phyloP scores from a whole-genome alignment of 495 filamentous ascomycete genomes.

The Aspergillus cristatus region DNA sequence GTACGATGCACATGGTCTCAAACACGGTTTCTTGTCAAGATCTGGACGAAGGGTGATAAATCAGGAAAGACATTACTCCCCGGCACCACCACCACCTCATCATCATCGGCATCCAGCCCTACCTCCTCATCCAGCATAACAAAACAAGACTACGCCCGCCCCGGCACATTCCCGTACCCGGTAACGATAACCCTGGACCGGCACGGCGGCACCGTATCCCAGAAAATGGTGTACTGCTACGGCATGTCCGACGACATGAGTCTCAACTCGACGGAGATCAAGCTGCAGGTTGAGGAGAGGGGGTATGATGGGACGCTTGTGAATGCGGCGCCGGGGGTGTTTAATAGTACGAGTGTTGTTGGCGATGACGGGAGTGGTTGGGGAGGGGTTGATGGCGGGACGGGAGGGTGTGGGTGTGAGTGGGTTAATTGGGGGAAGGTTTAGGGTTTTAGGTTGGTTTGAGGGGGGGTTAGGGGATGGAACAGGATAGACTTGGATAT shows the following conservation, averaged over 20 bases:
- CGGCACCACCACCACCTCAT: conserved; percentile 13
- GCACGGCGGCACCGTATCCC: conserved; percentile 54
- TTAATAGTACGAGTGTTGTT: conserved; percentile 20
- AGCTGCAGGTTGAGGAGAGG: conserved; percentile 51
- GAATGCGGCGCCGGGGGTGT: conserved; percentile 45
- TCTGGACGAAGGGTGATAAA: conserved; percentile 88
- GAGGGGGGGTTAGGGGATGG: no score
- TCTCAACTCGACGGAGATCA: conserved; percentile 42
- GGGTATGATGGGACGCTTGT: conserved; percentile 50
- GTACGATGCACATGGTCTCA: conserved; percentile 71
- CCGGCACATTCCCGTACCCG: conserved; percentile 79
- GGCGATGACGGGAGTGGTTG: no score
- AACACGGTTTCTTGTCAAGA: conserved; percentile 80
- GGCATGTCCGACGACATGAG: conserved; percentile 41
- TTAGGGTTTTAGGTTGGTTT: no score
- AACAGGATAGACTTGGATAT: no score
- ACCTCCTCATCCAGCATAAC: conserved; percentile 12
- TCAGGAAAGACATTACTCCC: conserved; percentile 35
- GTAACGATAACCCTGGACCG: conserved; percentile 74
- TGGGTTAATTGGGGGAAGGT: conserved; percentile 14
- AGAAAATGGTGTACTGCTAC: conserved; percentile 68
- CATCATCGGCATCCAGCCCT: conserved; percentile 13
- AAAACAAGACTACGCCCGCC: conserved; percentile 43
- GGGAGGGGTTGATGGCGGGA: conserved; percentile 15
- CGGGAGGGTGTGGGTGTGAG: conserved; percentile 14